Base-by-base conservation (phyloP, 106 monocot species). In the Alisma plantagoaquatica region DNA sequence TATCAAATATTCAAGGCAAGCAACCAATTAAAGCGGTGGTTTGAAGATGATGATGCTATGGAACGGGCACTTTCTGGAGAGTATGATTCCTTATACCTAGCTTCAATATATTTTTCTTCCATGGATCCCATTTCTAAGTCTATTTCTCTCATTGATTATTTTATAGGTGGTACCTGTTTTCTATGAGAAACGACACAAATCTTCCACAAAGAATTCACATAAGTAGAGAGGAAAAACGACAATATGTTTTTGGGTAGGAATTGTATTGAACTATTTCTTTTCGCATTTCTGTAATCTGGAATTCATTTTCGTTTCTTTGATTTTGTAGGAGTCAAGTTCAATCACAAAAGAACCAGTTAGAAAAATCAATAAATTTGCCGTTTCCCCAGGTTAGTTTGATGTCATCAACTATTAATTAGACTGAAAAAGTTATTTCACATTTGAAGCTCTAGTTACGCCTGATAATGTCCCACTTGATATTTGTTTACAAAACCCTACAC, bases 31-130 rank as follows among this genome's bases (percentile, higher is more conserved):
- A 35, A 49, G 43, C 75, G 41, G 63, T 98, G 96, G 96, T 98
- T 98, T 74, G 78, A 98, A 77, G 96, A 98, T 72, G 89, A 98
- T 48, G 98, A 90, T 72, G 89, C 81, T 23, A 6, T 98, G 60
- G 98, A 98, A 53, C 78, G 73, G 33, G 98, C 98, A 72, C 74
- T 98, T 45, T 63, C 58, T 70, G 98, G 89, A 82, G 98, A 98
- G 98, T 98, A 82, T 58, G 96, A 26, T 65, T 4, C 66, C 4
- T 50, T 32, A n/a, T n/a, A n/a, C n/a, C n/a, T n/a, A n/a, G n/a
- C n/a, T n/a, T n/a, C n/a, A n/a, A n/a, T n/a, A n/a, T n/a, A n/a
- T n/a, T n/a, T n/a, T n/a, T n/a, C n/a, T n/a, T n/a, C n/a, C n/a
- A n/a, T n/a, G n/a, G n/a, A 54, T 27, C 26, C 42, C 57, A 1